Evolutionary conservation across 2,329 filamentous ascomycete genomes (phyloP).

Genomic region (Venturia effusa): DNA sequence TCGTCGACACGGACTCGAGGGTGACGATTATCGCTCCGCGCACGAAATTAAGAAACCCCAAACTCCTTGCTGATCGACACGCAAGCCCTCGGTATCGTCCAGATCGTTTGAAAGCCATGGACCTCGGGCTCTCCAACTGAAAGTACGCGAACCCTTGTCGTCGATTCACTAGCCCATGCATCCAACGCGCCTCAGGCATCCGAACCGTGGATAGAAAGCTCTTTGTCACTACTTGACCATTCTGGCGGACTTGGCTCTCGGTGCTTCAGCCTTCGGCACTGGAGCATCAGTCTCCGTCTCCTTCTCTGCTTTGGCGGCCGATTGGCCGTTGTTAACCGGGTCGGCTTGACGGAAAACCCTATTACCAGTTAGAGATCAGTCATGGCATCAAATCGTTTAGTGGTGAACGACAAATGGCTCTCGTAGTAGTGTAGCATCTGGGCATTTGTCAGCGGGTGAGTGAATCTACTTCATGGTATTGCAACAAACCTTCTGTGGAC

Average conservation of each 20-base stretch:
- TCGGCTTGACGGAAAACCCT: background rate
- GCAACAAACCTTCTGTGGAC: conserved; percentile 57
- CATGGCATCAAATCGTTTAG: background rate
- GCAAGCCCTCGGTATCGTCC: background rate
- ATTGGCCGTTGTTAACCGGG: background rate
- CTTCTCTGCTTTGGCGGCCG: background rate
- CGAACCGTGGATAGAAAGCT: background rate
- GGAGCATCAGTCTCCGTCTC: background rate
- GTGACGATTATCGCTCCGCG: background rate
- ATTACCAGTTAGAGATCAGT: background rate
- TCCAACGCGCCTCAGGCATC: background rate
- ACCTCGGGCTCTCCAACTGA: no score
- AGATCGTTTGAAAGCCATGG: no score
- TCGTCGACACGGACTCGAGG: background rate
- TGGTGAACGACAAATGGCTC: conserved; percentile 21
- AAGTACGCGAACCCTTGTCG: background rate
- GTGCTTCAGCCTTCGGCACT: background rate
- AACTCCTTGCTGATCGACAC: background rate
- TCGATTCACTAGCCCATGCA: background rate
- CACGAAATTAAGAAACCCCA: background rate
- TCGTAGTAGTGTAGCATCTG: conserved; percentile 27
- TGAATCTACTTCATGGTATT: background rate
- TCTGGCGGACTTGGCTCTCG: background rate
- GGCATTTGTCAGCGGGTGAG: background rate
- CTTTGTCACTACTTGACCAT: background rate